A percentile compares a stretch with the other conserved stretches of the same genome.
These are phyloP conservation scores for Ceratocystiopsis sp. DNA, from an alignment of 2,329 filamentous ascomycete genomes.

Conservation along the genomic window DNA sequence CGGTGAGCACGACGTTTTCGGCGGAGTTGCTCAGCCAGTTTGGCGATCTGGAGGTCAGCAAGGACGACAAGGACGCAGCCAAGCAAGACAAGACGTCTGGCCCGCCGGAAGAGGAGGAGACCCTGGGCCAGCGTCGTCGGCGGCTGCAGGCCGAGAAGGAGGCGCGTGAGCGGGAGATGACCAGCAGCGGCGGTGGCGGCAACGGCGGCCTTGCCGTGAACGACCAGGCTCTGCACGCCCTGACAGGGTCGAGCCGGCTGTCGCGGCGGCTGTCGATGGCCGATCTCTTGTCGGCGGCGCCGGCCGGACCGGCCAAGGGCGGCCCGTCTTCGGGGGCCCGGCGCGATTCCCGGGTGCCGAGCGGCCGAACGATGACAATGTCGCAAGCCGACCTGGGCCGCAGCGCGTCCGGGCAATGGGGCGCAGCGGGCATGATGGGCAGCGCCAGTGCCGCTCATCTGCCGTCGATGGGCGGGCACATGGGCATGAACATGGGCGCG, in stretches of 20 bases:
- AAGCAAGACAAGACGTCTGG: constrained; percentile 14
- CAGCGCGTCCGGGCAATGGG: no score
- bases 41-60: constrained; percentile 25
- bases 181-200: constrained; percentile 20
- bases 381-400: no score
- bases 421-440: constrained; percentile 3
- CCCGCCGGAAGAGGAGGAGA: constrained; percentile 45
- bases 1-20: constrained; percentile 50
- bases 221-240: constrained; percentile 9
- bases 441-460: constrained; percentile 5
- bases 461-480: background rate
- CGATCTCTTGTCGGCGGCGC: constrained; percentile 30
- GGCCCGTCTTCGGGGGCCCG: no score
- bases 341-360: no score
- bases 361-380: no score
- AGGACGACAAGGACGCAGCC: constrained; percentile 17
- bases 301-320: no score
- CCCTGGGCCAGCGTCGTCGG: constrained; percentile 58
- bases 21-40: constrained; percentile 51
- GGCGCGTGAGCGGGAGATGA: constrained; percentile 41
- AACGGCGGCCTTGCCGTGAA: constrained; percentile 10
- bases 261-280: constrained; percentile 37
- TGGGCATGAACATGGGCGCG: background rate
- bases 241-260: constrained; percentile 16
- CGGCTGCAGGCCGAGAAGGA: constrained; percentile 55